A percentile compares a stretch with the other conserved stretches of the same genome.
These are phyloP conservation scores for Skeletonema menzelii DNA, from an alignment of 108 stramenopile species.

Conservation along the genomic window DNA sequence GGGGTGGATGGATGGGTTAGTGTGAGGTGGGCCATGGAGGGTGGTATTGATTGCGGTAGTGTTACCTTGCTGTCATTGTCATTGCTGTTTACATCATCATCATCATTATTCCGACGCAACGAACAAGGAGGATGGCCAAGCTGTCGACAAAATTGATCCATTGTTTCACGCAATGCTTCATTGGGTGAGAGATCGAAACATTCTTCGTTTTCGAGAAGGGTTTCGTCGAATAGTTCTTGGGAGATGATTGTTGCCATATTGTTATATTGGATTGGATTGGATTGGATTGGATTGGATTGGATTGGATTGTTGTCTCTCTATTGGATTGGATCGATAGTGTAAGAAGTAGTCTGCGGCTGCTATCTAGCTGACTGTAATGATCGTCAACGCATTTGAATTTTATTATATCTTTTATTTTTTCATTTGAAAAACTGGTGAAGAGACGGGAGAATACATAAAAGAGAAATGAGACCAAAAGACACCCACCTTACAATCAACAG, in stretches of 20 bases:
- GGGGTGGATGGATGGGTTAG: conserved; percentile 58
- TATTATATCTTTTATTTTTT: no score
- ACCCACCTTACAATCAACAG: no score
- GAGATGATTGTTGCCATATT: conserved; percentile 22
- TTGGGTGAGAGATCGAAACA: conserved; percentile 63
- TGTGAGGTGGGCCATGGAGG: conserved; percentile 48
- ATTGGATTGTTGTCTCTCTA: no score
- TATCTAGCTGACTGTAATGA: no score
- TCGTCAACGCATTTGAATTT: no score
- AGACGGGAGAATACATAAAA: no score
- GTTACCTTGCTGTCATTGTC: neutral
- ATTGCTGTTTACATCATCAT: conserved; percentile 1
- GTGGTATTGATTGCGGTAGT: neutral
- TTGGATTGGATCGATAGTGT: no score
- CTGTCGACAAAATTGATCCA: conserved; percentile 53
- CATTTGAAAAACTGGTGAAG: no score
- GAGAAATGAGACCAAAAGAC: no score
- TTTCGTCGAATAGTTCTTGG: conserved; percentile 81
- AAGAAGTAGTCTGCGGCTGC: no score
- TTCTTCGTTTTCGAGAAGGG: conserved; percentile 77
- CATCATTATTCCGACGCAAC: neutral
- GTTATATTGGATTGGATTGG: no score
- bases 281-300: no score
- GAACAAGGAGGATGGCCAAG: conserved; percentile 6
- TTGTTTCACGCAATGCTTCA: conserved; percentile 75